Conservation (phyloP, 257 asterid species). For the Handroanthus guayacan region DNA sequence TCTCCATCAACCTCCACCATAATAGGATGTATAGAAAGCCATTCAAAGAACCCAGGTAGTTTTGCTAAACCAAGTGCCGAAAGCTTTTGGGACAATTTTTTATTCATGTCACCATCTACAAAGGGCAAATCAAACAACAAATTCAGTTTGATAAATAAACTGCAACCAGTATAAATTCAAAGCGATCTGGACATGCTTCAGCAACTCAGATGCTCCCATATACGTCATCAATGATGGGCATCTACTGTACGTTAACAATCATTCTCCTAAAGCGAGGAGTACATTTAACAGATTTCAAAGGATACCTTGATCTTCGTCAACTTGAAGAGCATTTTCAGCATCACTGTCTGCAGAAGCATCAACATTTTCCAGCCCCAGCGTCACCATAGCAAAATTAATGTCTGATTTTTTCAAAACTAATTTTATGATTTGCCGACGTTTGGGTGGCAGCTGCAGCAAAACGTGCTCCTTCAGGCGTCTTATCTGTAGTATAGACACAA, state of each 20-base stretch:
- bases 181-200: conserved; percentile 16
- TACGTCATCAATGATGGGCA: neutral
- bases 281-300: conserved; percentile 28
- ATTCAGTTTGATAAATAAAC: conserved; percentile 22
- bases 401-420: conserved; percentile 73
- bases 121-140: conserved; percentile 32
- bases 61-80: conserved; percentile 90
- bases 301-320: conserved; percentile 55
- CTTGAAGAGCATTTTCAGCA: conserved; percentile 54
- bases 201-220: conserved; percentile 16
- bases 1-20: conserved; percentile 65
- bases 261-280: conserved; percentile 6
- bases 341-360: conserved; percentile 51
- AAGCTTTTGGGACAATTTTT: conserved; percentile 58
- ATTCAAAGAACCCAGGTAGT: conserved; percentile 86
- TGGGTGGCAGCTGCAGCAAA: conserved; percentile 84
- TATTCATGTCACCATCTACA: conserved; percentile 60
- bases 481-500: conserved; percentile 58
- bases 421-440: conserved; percentile 84
- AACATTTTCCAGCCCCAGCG: conserved; percentile 54
- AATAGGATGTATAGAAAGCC: conserved; percentile 94
- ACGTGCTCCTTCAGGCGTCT: conserved; percentile 95
- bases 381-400: conserved; percentile 68
- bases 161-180: conserved; percentile 21
- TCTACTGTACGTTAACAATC: conserved; percentile 20